Percentiles rank a stretch among this genome's conserved stretches.
These are phyloP conservation scores for Fusarium duplospermum DNA, from an alignment of 2,329 filamentous ascomycete genomes.

Conservation along the genomic window DNA sequence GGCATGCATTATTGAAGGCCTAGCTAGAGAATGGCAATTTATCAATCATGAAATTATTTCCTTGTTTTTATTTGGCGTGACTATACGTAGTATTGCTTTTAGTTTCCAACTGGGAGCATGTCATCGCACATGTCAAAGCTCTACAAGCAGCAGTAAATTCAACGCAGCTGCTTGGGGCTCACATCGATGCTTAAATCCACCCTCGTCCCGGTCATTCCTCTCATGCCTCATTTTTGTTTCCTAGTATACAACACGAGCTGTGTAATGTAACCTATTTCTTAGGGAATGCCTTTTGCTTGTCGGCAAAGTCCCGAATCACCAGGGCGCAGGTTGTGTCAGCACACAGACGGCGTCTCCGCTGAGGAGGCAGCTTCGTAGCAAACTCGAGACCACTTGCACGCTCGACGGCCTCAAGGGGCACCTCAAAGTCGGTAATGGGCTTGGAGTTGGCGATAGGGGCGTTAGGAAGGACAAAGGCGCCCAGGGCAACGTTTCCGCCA, in stretches of 20 bases:
- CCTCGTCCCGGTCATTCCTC: neutral
- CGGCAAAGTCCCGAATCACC: conserved; percentile 81
- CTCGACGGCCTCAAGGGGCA: conserved; percentile 92
- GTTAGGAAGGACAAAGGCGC: conserved; percentile 95
- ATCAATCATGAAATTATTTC: conserved; percentile 9
- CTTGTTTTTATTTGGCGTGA: neutral
- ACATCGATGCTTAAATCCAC: neutral
- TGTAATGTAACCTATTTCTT: conserved; percentile 46
- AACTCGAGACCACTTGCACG: conserved; percentile 93
- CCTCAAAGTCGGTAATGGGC: conserved; percentile 91
- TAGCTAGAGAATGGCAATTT: conserved; percentile 15
- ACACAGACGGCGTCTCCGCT: conserved; percentile 83
- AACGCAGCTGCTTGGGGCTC: neutral
- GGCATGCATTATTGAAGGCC: neutral
- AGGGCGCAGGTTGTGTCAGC: conserved; percentile 87
- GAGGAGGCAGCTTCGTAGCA: conserved; percentile 78
- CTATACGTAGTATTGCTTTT: conserved; percentile 3
- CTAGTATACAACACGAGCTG: conserved; percentile 9
- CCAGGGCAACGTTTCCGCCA: conserved; percentile 83
- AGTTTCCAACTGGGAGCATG: neutral
- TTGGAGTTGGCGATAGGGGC: conserved; percentile 88
- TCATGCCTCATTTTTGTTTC: neutral
- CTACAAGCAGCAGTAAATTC: neutral
- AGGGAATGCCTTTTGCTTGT: conserved; percentile 69
- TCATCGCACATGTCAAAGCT: neutral